Conservation (phyloP, 345 rosid species). For the Citrus inodora region DNA sequence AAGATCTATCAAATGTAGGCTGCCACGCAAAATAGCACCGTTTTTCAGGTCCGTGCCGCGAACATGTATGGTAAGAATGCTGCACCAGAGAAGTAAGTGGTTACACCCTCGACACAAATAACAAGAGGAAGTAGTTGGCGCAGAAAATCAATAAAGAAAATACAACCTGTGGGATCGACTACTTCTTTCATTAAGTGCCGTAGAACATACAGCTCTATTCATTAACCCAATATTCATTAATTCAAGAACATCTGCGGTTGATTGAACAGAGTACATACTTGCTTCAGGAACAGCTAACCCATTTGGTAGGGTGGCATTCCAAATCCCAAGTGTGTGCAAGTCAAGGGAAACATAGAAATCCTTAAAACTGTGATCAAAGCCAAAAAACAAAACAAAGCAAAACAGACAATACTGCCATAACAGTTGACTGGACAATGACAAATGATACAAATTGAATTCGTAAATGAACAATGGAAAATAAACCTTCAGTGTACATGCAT, state of each 20-base stretch:
- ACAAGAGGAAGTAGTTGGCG: background rate
- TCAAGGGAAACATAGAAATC: slow-evolving; percentile 40
- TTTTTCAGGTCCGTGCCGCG: slow-evolving; percentile 68
- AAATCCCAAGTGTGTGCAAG: slow-evolving; percentile 98
- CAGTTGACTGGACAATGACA: background rate
- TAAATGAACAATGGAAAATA: background rate
- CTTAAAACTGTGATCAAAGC: slow-evolving; percentile 5
- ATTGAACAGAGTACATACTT: slow-evolving; percentile 76
- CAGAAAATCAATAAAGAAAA: slow-evolving; percentile 11
- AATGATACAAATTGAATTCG: background rate
- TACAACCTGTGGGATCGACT: slow-evolving; percentile 96
- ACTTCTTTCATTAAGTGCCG: slow-evolving; percentile 92
- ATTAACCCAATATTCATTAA: slow-evolving; percentile 78
- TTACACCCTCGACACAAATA: background rate
- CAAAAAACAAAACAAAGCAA: background rate
- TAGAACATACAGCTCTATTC: slow-evolving; percentile 90
- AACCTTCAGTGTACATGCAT: background rate
- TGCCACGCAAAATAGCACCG: slow-evolving; percentile 73
- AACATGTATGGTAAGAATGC: slow-evolving; percentile 92
- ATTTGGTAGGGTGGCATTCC: slow-evolving; percentile 90
- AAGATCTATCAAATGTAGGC: slow-evolving; percentile 87
- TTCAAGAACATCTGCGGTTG: slow-evolving; percentile 81
- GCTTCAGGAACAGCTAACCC: slow-evolving; percentile 99
- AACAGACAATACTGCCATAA: background rate
- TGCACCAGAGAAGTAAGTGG: slow-evolving; percentile 35